phyloP scores from a whole-genome alignment of 2,329 filamentous ascomycete species.

The Talaromyces sp. region DNA sequence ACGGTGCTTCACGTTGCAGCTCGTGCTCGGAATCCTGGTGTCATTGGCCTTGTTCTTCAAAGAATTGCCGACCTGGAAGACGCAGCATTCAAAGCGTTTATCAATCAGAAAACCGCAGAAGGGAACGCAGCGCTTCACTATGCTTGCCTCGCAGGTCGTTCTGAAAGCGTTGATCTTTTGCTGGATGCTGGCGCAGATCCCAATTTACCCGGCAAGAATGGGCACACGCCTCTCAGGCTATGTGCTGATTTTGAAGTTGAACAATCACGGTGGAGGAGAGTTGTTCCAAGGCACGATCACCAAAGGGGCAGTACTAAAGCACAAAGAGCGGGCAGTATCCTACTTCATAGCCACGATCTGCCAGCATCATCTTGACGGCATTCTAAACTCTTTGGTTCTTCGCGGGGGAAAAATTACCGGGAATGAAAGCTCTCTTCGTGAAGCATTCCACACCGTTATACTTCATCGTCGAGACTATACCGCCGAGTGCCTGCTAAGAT shows the following conservation, averaged over 20 bases:
- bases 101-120: constrained; percentile 20
- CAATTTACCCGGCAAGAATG: constrained; percentile 6
- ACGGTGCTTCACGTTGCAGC: constrained; percentile 24
- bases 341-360: neutral
- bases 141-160: constrained; percentile 21
- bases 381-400: constrained; percentile 11
- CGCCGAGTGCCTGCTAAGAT: constrained; percentile 3
- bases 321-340: neutral
- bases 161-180: constrained; percentile 9
- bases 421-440: constrained; percentile 4
- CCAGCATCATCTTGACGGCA: constrained; percentile 3
- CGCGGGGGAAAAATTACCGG: neutral
- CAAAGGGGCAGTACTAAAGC: neutral
- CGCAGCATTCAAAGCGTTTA: constrained; percentile 7
- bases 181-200: constrained; percentile 9
- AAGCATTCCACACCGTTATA: constrained; percentile 6
- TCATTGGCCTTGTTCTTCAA: constrained; percentile 19
- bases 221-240: constrained; percentile 12
- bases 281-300: neutral
- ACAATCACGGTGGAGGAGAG: neutral
- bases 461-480: constrained; percentile 11
- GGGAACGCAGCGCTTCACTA: constrained; percentile 24
- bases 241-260: constrained; percentile 16
- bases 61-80: neutral
- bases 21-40: constrained; percentile 20